A percentile compares a stretch with the other conserved stretches of the same genome.
phyloP scores from a whole-genome alignment of 805 yeast species.

The Komagataella phaffii region DNA sequence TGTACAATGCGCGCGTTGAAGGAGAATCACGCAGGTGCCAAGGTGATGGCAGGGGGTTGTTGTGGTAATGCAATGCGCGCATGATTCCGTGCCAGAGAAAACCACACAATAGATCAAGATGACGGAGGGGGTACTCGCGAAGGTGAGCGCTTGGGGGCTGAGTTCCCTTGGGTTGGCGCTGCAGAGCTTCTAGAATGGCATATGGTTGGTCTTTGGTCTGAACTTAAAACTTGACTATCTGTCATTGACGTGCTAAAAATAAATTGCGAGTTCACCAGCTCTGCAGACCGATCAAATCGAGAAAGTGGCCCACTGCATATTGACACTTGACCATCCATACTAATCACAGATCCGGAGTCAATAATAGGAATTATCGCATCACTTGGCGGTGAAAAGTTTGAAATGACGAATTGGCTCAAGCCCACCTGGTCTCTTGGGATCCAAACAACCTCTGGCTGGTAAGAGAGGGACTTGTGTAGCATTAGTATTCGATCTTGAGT shows the following conservation, averaged over 20 bases:
- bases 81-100: not conserved
- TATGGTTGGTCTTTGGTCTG: not conserved
- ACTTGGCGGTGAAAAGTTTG: not conserved
- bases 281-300: not conserved
- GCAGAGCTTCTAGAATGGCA: not conserved
- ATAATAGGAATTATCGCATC: not conserved
- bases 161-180: not conserved
- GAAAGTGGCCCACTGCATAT: not conserved
- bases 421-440: slow-evolving; percentile 15
- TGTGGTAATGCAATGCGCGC: not conserved
- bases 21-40: not conserved
- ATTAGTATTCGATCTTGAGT: slow-evolving; percentile 1
- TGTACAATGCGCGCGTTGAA: not conserved
- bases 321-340: not conserved
- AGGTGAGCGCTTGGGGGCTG: not conserved
- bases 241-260: not conserved
- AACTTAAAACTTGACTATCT: not conserved
- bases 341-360: not conserved
- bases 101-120: too few relatives aligned
- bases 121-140: not conserved
- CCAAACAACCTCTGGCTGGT: slow-evolving; percentile 12
- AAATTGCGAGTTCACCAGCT: not conserved
- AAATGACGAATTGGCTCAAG: not conserved
- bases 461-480: slow-evolving; percentile 12
- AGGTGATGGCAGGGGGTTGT: not conserved